Conservation (phyloP, 2,329 filamentous ascomycete species). For the Penicillium sp. region DNA sequence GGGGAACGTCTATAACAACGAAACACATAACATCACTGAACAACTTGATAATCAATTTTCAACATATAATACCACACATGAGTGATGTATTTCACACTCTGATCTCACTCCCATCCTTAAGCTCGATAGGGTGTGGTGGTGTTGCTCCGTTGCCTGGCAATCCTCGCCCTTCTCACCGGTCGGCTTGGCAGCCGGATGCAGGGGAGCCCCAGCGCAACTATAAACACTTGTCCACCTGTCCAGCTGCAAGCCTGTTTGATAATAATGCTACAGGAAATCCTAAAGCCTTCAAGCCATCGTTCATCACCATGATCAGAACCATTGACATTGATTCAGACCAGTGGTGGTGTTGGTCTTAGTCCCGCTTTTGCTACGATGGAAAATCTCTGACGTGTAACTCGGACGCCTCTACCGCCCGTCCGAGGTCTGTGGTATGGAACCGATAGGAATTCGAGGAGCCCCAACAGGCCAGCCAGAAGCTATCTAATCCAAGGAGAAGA, state of each 20-base stretch:
- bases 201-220: constrained; percentile 5
- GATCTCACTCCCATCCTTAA: constrained; percentile 1
- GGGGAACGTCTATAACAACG: neutral
- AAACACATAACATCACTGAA: neutral
- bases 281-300: neutral
- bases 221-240: neutral
- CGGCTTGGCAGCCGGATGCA: constrained; percentile 27
- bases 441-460: constrained; percentile 2
- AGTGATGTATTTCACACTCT: neutral
- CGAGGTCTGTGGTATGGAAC: constrained; percentile 10
- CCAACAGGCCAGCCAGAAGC: neutral
- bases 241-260: neutral
- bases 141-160: constrained; percentile 18
- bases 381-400: constrained; percentile 32
- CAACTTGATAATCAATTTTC: too few species aligned
- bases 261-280: neutral
- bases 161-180: constrained; percentile 22
- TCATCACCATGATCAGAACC: neutral
- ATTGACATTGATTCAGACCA: neutral
- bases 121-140: constrained; percentile 1
- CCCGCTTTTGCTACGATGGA: constrained; percentile 8
- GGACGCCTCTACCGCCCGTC: constrained; percentile 14
- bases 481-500: neutral
- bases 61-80: neutral
- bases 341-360: neutral